Evolutionary conservation across 1,284 basidiomycete genomes (phyloP).

Genomic region (Coriolopsis trogii): DNA sequence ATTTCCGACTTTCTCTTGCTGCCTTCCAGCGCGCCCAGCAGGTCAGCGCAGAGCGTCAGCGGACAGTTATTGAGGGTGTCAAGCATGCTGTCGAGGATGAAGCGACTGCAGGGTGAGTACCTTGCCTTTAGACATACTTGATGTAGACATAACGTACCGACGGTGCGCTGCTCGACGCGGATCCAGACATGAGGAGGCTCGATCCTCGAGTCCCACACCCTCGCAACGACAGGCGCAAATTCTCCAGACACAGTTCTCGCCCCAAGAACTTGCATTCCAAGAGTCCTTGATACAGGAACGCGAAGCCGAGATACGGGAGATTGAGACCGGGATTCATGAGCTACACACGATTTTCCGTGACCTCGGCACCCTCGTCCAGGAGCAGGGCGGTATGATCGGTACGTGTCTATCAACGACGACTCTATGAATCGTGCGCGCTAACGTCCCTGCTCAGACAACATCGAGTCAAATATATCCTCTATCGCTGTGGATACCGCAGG

Average conservation of each 20-base stretch:
- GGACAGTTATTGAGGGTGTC: conserved; percentile 82
- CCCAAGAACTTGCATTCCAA: conserved; percentile 94
- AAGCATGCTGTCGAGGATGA: conserved; percentile 80
- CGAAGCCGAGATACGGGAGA: conserved; percentile 94
- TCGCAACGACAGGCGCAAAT: conserved; percentile 71
- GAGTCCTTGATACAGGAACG: conserved; percentile 96
- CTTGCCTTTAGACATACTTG: not conserved
- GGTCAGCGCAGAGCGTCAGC: conserved; percentile 84
- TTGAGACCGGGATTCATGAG: conserved; percentile 97
- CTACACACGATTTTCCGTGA: conserved; percentile 97
- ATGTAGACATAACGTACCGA: not conserved
- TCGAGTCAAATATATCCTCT: conserved; percentile 92
- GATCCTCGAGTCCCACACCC: conserved; percentile 30
- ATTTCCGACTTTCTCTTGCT: conserved; percentile 87
- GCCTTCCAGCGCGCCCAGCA: conserved; percentile 93
- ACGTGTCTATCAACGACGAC: too few relatives aligned
- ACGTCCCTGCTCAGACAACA: conserved; percentile 74
- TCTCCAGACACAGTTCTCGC: conserved; percentile 75
- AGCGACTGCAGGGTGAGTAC: conserved; percentile 43
- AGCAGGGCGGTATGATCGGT: conserved; percentile 97
- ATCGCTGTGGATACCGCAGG: conserved; percentile 85
- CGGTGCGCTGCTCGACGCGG: not conserved
- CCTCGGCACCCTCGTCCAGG: conserved; percentile 90
- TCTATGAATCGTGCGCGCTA: not conserved
- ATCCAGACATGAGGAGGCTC: conserved; percentile 25